phyloP scores from a whole-genome alignment of 176 grass and related monocot species.

The Puccinellia tenuiflora region DNA sequence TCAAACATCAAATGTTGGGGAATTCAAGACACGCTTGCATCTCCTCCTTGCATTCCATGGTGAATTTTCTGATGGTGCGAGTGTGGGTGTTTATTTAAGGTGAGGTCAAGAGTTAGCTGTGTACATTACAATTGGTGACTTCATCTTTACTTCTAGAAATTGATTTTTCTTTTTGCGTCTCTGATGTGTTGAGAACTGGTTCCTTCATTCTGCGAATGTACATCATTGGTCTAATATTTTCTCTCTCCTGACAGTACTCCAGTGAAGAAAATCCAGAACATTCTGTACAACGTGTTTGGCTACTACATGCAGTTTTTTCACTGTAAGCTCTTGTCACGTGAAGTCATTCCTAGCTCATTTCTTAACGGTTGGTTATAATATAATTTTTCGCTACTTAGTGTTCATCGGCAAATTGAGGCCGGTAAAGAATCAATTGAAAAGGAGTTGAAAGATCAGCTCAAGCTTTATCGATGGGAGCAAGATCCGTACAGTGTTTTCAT shows the following conservation, averaged over 20 bases:
- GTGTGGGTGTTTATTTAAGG: conserved; percentile 60
- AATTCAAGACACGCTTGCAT: conserved; percentile 87
- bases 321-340: conserved; percentile 46
- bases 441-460: conserved; percentile 66
- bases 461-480: conserved; percentile 87
- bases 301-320: conserved; percentile 85
- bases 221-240: conserved; percentile 6
- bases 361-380: conserved; percentile 24
- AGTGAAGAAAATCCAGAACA: conserved; percentile 46
- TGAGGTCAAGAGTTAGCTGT: conserved; percentile 20
- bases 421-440: conserved; percentile 63
- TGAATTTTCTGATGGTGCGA: conserved; percentile 54
- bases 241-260: conserved; percentile 32
- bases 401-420: conserved; percentile 54
- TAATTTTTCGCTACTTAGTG: conserved; percentile 38
- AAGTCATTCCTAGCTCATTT: conserved; percentile 26
- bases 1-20: conserved; percentile 80
- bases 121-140: not conserved
- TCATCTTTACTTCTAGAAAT: not conserved
- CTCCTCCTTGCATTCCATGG: conserved; percentile 78
- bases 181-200: not conserved
- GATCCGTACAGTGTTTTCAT: conserved; percentile 47
- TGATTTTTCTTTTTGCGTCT: not conserved
- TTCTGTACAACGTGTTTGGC: conserved; percentile 93
- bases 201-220: not conserved